Percentiles rank a stretch among this genome's conserved stretches.
phyloP scores from a whole-genome alignment of 176 grass and related monocot genomes.

The Bolboschoenus planiculmis region DNA sequence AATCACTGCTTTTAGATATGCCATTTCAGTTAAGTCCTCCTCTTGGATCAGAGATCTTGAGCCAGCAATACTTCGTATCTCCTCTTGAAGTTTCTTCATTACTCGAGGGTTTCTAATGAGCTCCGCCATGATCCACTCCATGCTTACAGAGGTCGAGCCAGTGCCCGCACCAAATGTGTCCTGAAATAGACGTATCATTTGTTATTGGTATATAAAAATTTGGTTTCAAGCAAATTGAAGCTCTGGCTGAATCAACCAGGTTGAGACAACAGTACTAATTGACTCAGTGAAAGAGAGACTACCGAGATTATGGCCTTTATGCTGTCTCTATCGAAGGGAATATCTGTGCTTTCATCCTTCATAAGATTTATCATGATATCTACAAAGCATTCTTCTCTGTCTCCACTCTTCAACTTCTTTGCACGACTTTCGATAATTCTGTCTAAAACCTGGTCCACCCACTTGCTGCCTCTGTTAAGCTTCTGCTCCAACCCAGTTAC shows the following conservation, averaged over 20 bases:
- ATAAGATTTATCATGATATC: slow-evolving; percentile 22
- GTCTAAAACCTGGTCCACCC: neutral
- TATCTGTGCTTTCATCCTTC: neutral
- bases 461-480: neutral
- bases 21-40: neutral
- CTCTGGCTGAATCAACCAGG: neutral
- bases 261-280: neutral
- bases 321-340: neutral
- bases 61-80: neutral
- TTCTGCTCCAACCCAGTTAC: neutral
- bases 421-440: neutral
- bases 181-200: neutral
- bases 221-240: neutral
- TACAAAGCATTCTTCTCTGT: slow-evolving; percentile 18
- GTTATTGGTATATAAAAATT: neutral
- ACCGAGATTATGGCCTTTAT: slow-evolving; percentile 28
- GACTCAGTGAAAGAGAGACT: neutral
- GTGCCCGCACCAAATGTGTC: neutral
- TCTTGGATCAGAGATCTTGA: neutral
- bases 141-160: neutral
- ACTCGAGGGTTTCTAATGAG: slow-evolving; percentile 23
- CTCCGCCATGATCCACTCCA: slow-evolving; percentile 49
- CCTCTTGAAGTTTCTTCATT: slow-evolving; percentile 29
- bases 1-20: slow-evolving; percentile 35
- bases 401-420: neutral